A percentile compares a stretch with the other conserved stretches of the same genome.
These are phyloP conservation scores for Imleria badia DNA, from an alignment of 768 basidiomycete species.

Conservation along the genomic window DNA sequence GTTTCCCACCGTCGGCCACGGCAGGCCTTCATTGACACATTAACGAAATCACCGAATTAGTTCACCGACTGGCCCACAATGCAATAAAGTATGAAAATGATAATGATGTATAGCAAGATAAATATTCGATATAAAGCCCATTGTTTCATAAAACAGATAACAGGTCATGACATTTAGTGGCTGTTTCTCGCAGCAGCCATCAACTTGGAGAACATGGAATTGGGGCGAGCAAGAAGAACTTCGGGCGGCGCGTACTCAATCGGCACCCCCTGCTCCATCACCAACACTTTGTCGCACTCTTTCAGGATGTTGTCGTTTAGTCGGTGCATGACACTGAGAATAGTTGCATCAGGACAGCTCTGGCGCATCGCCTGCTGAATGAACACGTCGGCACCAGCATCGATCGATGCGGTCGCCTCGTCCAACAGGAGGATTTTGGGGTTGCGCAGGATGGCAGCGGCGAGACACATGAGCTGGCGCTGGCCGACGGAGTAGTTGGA, in stretches of 20 bases:
- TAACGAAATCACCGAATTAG: not conserved
- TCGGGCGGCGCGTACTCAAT: constrained; percentile 27
- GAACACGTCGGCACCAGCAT: constrained; percentile 84
- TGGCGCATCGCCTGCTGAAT: constrained; percentile 37
- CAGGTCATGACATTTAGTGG: not conserved
- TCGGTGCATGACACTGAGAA: constrained; percentile 33
- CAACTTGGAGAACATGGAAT: constrained; percentile 29
- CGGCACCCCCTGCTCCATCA: constrained; percentile 39
- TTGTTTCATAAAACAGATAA: not conserved
- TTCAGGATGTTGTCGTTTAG: constrained; percentile 27
- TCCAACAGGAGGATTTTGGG: constrained; percentile 32
- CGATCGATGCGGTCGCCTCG: constrained; percentile 60
- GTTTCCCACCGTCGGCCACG: no score
- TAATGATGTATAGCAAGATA: not conserved
- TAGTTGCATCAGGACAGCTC: constrained; percentile 30
- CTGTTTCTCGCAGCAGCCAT: constrained; percentile 25
- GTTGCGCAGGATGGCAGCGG: constrained; percentile 31
- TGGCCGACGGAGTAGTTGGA: constrained; percentile 87
- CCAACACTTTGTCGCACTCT: constrained; percentile 33
- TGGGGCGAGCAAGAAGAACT: constrained; percentile 21
- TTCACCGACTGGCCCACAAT: not conserved
- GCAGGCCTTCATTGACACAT: no score
- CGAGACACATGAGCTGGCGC: constrained; percentile 74
- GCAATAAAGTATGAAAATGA: not conserved
- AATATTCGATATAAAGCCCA: no score